phyloP scores from a whole-genome alignment of 192 early-diverging fungal genomes.

The Phycomyces blakesleeanus region DNA sequence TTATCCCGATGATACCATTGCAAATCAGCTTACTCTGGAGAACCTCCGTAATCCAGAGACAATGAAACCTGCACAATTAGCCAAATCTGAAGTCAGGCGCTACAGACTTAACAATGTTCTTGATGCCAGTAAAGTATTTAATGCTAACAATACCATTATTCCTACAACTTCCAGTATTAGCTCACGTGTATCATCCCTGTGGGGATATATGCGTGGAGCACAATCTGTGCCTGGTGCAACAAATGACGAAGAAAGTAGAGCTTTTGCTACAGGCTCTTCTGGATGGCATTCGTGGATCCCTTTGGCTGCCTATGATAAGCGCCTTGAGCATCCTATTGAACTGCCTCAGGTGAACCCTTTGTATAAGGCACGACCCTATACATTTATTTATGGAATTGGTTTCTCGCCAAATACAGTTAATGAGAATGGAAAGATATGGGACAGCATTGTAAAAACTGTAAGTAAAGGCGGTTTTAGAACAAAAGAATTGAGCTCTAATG shows the following conservation, averaged over 20 bases:
- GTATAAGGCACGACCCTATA: slow-evolving; percentile 23
- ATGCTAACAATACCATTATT: slow-evolving; percentile 33
- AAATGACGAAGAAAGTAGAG: slow-evolving; percentile 3
- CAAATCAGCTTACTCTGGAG: slow-evolving; percentile 55
- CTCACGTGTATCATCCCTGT: slow-evolving; percentile 13
- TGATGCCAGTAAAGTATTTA: slow-evolving; percentile 46
- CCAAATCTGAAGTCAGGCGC: slow-evolving; percentile 53
- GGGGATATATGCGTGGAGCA: slow-evolving; percentile 10
- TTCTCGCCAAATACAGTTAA: slow-evolving; percentile 22
- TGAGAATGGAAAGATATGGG: slow-evolving; percentile 35
- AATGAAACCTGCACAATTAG: slow-evolving; percentile 39
- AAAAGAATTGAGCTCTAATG: too few relatives aligned
- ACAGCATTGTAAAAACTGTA: slow-evolving; percentile 44
- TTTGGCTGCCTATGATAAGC: slow-evolving; percentile 15
- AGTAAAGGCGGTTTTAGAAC: slow-evolving; percentile 3
- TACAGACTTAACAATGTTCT: slow-evolving; percentile 55
- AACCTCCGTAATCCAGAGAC: slow-evolving; percentile 45
- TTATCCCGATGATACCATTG: slow-evolving; percentile 58
- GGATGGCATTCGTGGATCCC: slow-evolving; percentile 30
- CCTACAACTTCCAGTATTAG: slow-evolving; percentile 19
- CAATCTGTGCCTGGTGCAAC: background rate
- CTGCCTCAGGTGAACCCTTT: slow-evolving; percentile 39
- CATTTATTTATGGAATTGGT: slow-evolving; percentile 38
- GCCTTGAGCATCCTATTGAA: slow-evolving; percentile 27
- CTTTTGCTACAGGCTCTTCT: background rate